Evolutionary conservation across 805 yeast species (phyloP).

Genomic region (Torulaspora franciscae): DNA sequence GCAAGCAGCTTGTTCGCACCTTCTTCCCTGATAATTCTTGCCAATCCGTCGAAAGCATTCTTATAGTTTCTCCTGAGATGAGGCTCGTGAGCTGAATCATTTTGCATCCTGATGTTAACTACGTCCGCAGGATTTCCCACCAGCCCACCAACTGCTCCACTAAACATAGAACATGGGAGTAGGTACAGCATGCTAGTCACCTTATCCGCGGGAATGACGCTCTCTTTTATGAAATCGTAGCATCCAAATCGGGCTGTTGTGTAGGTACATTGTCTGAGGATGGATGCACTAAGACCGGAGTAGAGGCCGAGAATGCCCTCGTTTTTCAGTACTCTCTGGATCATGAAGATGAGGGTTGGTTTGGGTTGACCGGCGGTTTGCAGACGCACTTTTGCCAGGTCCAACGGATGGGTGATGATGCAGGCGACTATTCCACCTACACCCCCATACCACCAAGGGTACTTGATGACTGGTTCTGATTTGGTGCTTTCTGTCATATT

Average conservation of each 20-base stretch:
- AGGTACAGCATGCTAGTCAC: slow-evolving; percentile 55
- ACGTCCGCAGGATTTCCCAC: slow-evolving; percentile 88
- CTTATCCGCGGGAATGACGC: slow-evolving; percentile 39
- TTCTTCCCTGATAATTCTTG: slow-evolving; percentile 56
- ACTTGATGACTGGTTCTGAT: slow-evolving; percentile 32
- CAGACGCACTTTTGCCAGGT: slow-evolving; percentile 78
- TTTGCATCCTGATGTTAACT: slow-evolving; percentile 86
- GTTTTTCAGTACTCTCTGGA: slow-evolving; percentile 14
- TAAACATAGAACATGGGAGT: slow-evolving; percentile 75
- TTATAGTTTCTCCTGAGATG: slow-evolving; percentile 66
- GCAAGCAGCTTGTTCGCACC: slow-evolving; percentile 56
- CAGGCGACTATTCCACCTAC: slow-evolving; percentile 66
- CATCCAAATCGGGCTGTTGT: slow-evolving; percentile 82
- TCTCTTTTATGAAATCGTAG: slow-evolving; percentile 71
- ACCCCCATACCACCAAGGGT: slow-evolving; percentile 62
- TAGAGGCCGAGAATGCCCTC: slow-evolving; percentile 62
- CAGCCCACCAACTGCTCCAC: slow-evolving; percentile 79
- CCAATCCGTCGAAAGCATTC: slow-evolving; percentile 74
- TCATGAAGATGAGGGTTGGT: slow-evolving; percentile 56
- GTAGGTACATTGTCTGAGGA: slow-evolving; percentile 82
- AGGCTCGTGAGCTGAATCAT: slow-evolving; percentile 65
- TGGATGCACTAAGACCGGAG: slow-evolving; percentile 75
- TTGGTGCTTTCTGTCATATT: slow-evolving; percentile 26
- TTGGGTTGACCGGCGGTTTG: slow-evolving; percentile 73
- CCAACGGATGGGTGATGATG: slow-evolving; percentile 73